phyloP scores from a whole-genome alignment of 2,329 filamentous ascomycete genomes.

The Ascomycota sp. region DNA sequence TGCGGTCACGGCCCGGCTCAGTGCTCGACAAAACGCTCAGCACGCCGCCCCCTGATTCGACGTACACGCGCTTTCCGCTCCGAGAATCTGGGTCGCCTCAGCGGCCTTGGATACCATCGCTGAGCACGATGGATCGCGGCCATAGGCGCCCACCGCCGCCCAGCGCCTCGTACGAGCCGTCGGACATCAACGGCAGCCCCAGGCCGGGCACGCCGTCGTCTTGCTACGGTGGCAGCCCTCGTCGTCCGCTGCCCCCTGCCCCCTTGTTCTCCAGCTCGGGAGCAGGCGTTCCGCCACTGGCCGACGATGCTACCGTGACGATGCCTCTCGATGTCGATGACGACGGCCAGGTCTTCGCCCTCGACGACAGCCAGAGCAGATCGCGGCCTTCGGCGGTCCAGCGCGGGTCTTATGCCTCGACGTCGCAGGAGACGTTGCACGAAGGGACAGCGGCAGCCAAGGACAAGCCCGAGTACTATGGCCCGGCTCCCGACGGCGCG shows the following conservation, averaged over 20 bases:
- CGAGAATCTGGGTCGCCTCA: constrained; percentile 26
- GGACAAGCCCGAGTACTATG: constrained; percentile 60
- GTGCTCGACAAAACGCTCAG: constrained; percentile 34
- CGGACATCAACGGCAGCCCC: constrained; percentile 75
- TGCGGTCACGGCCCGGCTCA: constrained; percentile 23
- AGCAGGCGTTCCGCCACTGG: constrained; percentile 30
- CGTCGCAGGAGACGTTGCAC: constrained; percentile 33
- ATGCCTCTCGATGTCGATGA: constrained; percentile 31
- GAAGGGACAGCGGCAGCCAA: constrained; percentile 16
- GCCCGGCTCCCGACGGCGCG: constrained; percentile 66
- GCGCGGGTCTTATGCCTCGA: constrained; percentile 33
- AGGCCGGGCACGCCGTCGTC: constrained; percentile 81
- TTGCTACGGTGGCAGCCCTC: constrained; percentile 69
- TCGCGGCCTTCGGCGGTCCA: constrained; percentile 29
- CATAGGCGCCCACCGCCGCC: constrained; percentile 53
- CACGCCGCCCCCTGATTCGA: constrained; percentile 42
- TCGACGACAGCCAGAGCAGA: constrained; percentile 32
- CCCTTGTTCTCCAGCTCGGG: constrained; percentile 53
- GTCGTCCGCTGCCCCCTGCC: constrained; percentile 70
- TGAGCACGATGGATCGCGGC: constrained; percentile 24
- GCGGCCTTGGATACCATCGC: constrained; percentile 37
- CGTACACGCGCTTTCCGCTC: constrained; percentile 37
- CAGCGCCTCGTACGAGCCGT: constrained; percentile 59
- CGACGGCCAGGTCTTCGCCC: constrained; percentile 53
- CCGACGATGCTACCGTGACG: constrained; percentile 48